Percentiles rank a stretch among this genome's conserved stretches.
phyloP scores from a whole-genome alignment of 2,329 filamentous ascomycete genomes.

The Nannizziopsis barbatae region DNA sequence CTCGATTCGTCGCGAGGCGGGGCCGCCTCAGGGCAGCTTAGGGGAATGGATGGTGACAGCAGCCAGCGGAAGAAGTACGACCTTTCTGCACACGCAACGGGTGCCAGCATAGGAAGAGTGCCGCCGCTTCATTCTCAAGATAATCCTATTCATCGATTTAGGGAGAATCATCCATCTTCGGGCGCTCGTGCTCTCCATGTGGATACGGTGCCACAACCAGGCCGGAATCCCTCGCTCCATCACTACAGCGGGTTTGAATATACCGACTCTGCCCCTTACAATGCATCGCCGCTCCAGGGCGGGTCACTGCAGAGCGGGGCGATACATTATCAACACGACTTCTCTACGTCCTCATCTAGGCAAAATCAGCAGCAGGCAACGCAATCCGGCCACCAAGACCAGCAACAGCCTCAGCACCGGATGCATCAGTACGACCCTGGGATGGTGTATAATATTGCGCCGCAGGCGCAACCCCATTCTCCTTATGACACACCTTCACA shows the following conservation, averaged over 20 bases:
- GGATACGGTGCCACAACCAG: conserved; percentile 28
- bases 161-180: conserved; percentile 23
- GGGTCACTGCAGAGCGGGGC: conserved; percentile 40
- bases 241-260: conserved; percentile 43
- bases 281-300: conserved; percentile 41
- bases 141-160: conserved; percentile 36
- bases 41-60: conserved; percentile 70
- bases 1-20: conserved; percentile 49
- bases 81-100: conserved; percentile 50
- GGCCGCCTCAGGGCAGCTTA: conserved; percentile 42
- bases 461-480: conserved; percentile 49
- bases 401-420: conserved; percentile 41
- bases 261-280: conserved; percentile 44
- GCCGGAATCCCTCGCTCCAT: conserved; percentile 27
- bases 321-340: conserved; percentile 58
- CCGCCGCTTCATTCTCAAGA: conserved; percentile 43
- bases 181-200: conserved; percentile 23
- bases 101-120: conserved; percentile 36
- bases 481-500: conserved; percentile 64
- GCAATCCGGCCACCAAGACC: conserved; percentile 27
- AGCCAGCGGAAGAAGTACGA: conserved; percentile 65
- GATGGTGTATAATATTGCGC: conserved; percentile 70
- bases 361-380: conserved; percentile 21
- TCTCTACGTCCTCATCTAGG: conserved; percentile 36
- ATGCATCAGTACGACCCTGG: conserved; percentile 48